Evolutionary conservation across 225 moss, liverwort and hornwort species (phyloP).

Genomic region (Pseudoscleropodium purum): DNA sequence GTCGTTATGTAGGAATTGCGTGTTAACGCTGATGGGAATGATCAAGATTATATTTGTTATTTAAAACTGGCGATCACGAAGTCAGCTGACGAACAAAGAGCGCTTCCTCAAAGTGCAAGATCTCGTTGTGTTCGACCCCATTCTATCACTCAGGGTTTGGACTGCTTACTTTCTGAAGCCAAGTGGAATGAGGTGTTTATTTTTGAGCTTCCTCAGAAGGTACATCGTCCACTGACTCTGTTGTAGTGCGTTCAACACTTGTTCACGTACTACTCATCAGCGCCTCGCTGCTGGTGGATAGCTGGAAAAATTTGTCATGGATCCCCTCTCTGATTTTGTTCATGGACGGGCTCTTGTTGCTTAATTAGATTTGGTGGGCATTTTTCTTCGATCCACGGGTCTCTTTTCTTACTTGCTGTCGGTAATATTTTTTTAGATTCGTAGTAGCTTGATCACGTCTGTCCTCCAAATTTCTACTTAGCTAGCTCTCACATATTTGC

Average conservation of each 20-base stretch:
- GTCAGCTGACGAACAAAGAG: constrained; percentile 50
- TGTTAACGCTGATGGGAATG: constrained; percentile 79
- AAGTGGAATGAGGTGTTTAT: constrained; percentile 92
- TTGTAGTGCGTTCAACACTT: background rate
- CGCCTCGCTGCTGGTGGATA: background rate
- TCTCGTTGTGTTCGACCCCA: constrained; percentile 81
- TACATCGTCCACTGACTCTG: background rate
- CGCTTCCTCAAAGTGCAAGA: constrained; percentile 83
- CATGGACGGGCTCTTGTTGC: background rate
- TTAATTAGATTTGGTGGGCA: background rate
- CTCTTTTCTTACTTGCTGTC: background rate
- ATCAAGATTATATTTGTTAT: constrained; percentile 87
- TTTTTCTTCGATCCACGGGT: background rate
- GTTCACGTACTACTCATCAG: background rate
- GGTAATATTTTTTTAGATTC: background rate
- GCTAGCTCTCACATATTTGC: background rate
- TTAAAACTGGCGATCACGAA: constrained; percentile 57
- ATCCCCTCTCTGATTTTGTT: background rate
- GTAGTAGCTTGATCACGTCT: background rate
- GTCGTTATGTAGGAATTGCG: constrained; percentile 52
- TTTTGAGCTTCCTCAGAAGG: constrained; percentile 87
- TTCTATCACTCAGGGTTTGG: constrained; percentile 52
- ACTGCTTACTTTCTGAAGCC: constrained; percentile 57
- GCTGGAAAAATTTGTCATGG: background rate
- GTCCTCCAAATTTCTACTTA: background rate